Conservation (phyloP, 2,329 filamentous ascomycete species). For the Venturia oleaginea region DNA sequence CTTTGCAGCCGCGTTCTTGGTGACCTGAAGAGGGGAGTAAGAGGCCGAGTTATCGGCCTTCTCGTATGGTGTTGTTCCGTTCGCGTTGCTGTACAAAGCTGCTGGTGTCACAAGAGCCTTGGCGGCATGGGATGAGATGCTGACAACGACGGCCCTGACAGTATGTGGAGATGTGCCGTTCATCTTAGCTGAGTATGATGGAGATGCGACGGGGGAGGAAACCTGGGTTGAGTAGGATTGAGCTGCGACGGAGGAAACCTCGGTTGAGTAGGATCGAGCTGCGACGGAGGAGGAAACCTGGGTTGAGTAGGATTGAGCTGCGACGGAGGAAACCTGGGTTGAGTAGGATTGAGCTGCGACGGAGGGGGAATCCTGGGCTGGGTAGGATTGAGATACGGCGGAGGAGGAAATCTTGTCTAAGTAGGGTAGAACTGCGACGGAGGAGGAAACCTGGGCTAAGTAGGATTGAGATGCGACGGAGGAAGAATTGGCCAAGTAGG, state of each 20-base stretch:
- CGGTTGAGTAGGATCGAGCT: not conserved
- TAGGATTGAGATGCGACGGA: too few relatives aligned
- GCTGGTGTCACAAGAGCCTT: not conserved
- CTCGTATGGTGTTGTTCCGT: not conserved
- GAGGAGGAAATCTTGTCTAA: not conserved
- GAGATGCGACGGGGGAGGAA: not conserved
- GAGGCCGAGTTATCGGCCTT: not conserved
- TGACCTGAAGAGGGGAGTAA: conserved; percentile 3
- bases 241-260: too few relatives aligned
- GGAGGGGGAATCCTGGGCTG: not conserved
- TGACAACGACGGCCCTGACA: not conserved
- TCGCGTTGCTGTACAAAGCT: not conserved
- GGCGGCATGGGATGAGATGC: not conserved
- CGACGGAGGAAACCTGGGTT: too few relatives aligned
- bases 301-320: not conserved
- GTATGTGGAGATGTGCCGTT: not conserved
- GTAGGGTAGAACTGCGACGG: not conserved
- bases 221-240: not conserved
- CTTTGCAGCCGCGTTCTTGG: not conserved
- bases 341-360: not conserved
- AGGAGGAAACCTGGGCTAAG: not conserved
- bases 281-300: not conserved
- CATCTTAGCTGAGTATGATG: not conserved
- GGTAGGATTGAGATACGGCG: too few relatives aligned
- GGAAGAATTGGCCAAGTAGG: not conserved